A percentile compares a stretch with the other conserved stretches of the same genome.
These are phyloP conservation scores for Lunasporangiospora selenospora DNA, from an alignment of 192 early-diverging fungal genomes.

Conservation along the genomic window DNA sequence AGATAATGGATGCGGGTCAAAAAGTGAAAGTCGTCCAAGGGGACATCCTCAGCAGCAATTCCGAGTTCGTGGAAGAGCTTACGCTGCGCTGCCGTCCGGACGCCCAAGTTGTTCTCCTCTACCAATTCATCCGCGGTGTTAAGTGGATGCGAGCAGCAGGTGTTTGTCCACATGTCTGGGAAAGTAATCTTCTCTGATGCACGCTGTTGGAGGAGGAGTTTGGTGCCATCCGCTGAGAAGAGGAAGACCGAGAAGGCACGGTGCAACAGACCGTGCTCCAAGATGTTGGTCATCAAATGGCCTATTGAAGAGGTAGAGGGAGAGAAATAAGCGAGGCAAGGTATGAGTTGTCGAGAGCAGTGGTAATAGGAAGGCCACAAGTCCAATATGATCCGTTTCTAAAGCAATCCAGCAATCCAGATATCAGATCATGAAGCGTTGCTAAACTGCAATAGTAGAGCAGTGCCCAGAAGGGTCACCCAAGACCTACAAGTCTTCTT, in stretches of 20 bases:
- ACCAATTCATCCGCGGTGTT: slow-evolving; percentile 78
- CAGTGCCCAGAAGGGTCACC: no score
- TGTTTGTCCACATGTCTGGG: slow-evolving; percentile 96
- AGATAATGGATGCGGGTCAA: slow-evolving; percentile 96
- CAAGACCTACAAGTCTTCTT: slow-evolving; percentile 89
- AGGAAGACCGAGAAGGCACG: slow-evolving; percentile 97
- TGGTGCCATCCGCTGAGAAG: slow-evolving; percentile 82
- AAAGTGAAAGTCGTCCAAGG: slow-evolving; percentile 84
- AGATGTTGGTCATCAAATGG: slow-evolving; percentile 95
- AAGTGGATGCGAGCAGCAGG: slow-evolving; percentile 98
- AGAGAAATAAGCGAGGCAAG: not conserved
- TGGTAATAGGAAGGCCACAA: no score
- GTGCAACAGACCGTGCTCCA: slow-evolving; percentile 83
- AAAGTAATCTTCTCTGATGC: slow-evolving; percentile 98
- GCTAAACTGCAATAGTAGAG: no score
- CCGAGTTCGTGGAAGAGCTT: slow-evolving; percentile 98
- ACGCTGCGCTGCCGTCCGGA: slow-evolving; percentile 86
- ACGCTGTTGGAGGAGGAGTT: slow-evolving; percentile 94
- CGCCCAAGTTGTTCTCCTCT: slow-evolving; percentile 77
- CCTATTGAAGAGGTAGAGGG: no score
- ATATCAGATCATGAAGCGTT: no score
- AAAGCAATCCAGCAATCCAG: no score
- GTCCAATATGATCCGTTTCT: no score
- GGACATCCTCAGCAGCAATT: slow-evolving; percentile 79
- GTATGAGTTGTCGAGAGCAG: slow-evolving; percentile 1